phyloP scores from a whole-genome alignment of 228 moss, liverwort and hornwort genomes.

The Sphagnum fallax region DNA sequence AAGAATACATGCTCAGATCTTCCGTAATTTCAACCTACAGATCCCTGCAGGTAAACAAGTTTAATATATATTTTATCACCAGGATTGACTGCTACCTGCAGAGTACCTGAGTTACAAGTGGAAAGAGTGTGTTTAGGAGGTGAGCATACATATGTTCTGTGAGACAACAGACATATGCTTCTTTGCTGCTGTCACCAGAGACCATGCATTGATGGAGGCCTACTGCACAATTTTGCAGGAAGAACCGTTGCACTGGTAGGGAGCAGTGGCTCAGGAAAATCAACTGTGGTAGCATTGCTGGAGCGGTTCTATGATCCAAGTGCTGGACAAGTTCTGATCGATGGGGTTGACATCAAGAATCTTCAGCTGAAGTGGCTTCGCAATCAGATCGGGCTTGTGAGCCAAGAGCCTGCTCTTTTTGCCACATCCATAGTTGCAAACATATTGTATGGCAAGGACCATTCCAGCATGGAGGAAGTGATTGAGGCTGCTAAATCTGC shows the following conservation, averaged over 20 bases:
- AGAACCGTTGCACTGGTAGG: constrained; percentile 64
- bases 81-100: too few relatives aligned
- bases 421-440: constrained; percentile 61
- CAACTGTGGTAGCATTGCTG: constrained; percentile 62
- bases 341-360: constrained; percentile 59
- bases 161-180: too few relatives aligned
- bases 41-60: constrained; percentile 41
- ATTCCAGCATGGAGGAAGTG: constrained; percentile 52
- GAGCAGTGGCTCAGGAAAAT: constrained; percentile 72
- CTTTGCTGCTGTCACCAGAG: too few relatives aligned
- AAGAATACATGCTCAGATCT: constrained; percentile 52
- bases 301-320: constrained; percentile 79
- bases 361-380: constrained; percentile 66
- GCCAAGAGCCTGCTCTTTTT: constrained; percentile 78
- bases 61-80: neutral
- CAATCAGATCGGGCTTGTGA: constrained; percentile 62
- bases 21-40: constrained; percentile 42
- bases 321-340: constrained; percentile 52
- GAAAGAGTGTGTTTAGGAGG: too few relatives aligned
- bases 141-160: too few relatives aligned
- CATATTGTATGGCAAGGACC: constrained; percentile 49
- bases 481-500: constrained; percentile 52
- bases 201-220: too few relatives aligned
- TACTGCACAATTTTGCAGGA: constrained; percentile 16
- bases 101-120: too few relatives aligned